phyloP scores from a whole-genome alignment of 306 rosid species.

The Vigna unguiculata region DNA sequence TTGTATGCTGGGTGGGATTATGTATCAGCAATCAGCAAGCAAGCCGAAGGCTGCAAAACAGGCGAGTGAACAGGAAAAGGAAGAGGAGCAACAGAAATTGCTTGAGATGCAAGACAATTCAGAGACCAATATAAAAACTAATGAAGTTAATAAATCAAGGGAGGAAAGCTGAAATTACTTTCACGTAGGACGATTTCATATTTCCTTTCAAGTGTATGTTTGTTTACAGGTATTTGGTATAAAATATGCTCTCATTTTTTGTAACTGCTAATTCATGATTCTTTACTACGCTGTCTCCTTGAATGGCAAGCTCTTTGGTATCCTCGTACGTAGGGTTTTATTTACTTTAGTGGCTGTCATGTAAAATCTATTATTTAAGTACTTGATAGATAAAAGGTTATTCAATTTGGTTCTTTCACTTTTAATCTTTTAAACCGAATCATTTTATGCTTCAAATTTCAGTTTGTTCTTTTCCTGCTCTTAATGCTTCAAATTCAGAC shows the following conservation, averaged over 20 bases:
- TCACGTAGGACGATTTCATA: conserved; percentile 7
- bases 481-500: conserved; percentile 28
- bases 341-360: conserved; percentile 13
- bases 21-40: conserved; percentile 80
- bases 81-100: conserved; percentile 66
- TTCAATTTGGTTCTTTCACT: conserved; percentile 20
- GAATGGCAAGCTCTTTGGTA: conserved; percentile 14
- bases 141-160: conserved; percentile 49
- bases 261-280: conserved; percentile 32
- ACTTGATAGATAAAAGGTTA: conserved; percentile 21
- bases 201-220: conserved; percentile 42
- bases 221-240: conserved; percentile 36
- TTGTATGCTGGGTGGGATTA: conserved; percentile 79
- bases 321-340: conserved; percentile 26
- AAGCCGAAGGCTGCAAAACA: conserved; percentile 63
- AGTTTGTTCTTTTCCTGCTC: neutral
- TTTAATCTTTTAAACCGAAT: neutral
- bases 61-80: conserved; percentile 46
- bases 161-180: conserved; percentile 46
- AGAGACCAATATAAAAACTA: conserved; percentile 36
- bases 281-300: conserved; percentile 24
- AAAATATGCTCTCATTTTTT: conserved; percentile 27
- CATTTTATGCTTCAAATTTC: conserved; percentile 18
- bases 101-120: conserved; percentile 64
- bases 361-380: neutral